Conservation (phyloP, 1,284 basidiomycete genomes). For the Heliocybe sulcata region DNA sequence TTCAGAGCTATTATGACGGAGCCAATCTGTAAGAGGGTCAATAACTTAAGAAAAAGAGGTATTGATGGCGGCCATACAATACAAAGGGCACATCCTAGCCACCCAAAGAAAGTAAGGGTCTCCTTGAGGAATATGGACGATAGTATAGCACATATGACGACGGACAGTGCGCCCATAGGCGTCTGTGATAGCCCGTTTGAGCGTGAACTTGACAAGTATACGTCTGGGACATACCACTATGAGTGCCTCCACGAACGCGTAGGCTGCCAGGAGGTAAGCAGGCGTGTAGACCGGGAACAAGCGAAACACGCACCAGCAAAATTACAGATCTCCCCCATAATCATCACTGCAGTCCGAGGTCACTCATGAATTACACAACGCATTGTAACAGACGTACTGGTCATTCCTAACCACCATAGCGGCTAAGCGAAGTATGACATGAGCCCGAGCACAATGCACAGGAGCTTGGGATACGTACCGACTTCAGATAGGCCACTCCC, state of each 20-base stretch:
- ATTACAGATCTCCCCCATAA: constrained; percentile 76
- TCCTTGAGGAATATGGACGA: constrained; percentile 94
- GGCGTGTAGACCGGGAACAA: not conserved
- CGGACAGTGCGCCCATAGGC: constrained; percentile 94
- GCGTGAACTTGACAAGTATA: constrained; percentile 10
- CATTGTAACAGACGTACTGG: constrained; percentile 36
- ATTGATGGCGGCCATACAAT: constrained; percentile 40
- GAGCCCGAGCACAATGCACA: constrained; percentile 1
- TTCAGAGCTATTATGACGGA: constrained; percentile 82
- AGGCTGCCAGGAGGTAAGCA: constrained; percentile 41
- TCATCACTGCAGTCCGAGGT: constrained; percentile 54
- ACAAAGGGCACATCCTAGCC: constrained; percentile 89
- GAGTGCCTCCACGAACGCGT: constrained; percentile 86
- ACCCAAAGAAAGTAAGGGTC: constrained; percentile 86
- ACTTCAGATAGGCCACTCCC: constrained; percentile 93
- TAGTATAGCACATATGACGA: constrained; percentile 91
- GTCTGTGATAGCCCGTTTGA: constrained; percentile 40
- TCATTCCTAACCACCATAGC: constrained; percentile 88
- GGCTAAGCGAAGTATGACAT: constrained; percentile 26
- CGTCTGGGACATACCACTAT: constrained; percentile 56
- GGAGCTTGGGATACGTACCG: constrained; percentile 31
- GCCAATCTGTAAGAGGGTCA: constrained; percentile 50
- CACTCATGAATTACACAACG: not conserved
- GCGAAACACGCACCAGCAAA: constrained; percentile 55
- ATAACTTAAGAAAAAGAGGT: not conserved